Conservation (phyloP, 2,329 filamentous ascomycete species). For the Arthrinium phaeospermum region DNA sequence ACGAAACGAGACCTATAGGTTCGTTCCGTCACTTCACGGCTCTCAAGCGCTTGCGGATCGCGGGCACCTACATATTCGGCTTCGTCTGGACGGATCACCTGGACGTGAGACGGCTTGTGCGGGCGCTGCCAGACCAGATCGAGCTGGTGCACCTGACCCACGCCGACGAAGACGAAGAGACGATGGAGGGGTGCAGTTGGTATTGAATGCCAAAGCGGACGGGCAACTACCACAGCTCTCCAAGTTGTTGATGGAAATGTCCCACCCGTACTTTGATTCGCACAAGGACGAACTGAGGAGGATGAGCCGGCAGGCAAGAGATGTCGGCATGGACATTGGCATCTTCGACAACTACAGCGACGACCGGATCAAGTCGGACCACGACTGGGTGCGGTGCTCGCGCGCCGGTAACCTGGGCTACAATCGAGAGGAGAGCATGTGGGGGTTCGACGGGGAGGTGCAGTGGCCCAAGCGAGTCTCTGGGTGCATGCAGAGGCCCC, state of each 20-base stretch:
- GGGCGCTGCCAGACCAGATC: constrained; percentile 22
- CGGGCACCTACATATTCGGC: constrained; percentile 24
- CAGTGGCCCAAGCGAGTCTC: constrained; percentile 19
- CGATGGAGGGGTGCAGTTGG: constrained; percentile 11
- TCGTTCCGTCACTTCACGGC: constrained; percentile 20
- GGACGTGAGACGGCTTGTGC: constrained; percentile 20
- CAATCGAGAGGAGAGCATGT: constrained; percentile 17
- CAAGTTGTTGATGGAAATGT: constrained; percentile 20
- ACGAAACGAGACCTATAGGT: constrained; percentile 22
- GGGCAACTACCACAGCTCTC: constrained; percentile 15
- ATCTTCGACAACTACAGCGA: constrained; percentile 22
- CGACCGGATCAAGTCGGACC: background rate
- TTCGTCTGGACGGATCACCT: constrained; percentile 22
- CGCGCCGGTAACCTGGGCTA: background rate
- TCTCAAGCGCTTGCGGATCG: constrained; percentile 24
- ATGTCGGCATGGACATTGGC: constrained; percentile 5
- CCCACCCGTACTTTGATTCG: background rate
- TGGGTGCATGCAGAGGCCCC: constrained; percentile 23
- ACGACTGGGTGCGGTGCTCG: background rate
- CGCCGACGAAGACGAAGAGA: constrained; percentile 25
- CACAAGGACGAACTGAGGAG: background rate
- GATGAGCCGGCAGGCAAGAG: background rate
- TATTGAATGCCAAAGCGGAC: constrained; percentile 18
- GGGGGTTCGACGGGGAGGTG: constrained; percentile 23
- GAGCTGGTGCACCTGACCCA: constrained; percentile 19